These are phyloP conservation scores for Diplocarpon mali DNA, from an alignment of 2,329 filamentous ascomycete genomes.

Conservation along the genomic window DNA sequence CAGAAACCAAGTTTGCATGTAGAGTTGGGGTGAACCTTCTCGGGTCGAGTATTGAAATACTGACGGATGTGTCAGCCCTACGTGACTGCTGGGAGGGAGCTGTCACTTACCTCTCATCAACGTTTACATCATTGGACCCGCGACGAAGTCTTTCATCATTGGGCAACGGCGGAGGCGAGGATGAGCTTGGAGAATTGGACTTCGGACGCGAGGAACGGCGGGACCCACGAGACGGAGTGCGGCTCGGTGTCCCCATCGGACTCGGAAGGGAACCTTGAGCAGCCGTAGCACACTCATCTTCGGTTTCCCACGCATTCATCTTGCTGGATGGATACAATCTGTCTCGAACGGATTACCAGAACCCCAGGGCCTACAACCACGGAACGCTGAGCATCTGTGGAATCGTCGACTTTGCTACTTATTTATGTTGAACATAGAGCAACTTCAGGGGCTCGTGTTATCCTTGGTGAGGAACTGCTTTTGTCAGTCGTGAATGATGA, in stretches of 20 bases:
- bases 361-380: no score
- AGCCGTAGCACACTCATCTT: slow-evolving; percentile 48
- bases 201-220: slow-evolving; percentile 47
- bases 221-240: slow-evolving; percentile 60
- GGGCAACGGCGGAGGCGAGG: slow-evolving; percentile 46
- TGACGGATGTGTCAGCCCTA: slow-evolving; percentile 15
- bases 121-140: slow-evolving; percentile 45
- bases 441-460: no score
- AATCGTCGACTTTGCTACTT: slow-evolving; percentile 7
- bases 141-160: slow-evolving; percentile 39
- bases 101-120: slow-evolving; percentile 48
- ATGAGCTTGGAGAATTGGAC: slow-evolving; percentile 54
- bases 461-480: no score
- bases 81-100: slow-evolving; percentile 14
- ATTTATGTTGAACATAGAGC: no score
- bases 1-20: slow-evolving; percentile 87
- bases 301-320: slow-evolving; percentile 51
- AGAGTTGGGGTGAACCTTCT: slow-evolving; percentile 89
- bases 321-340: slow-evolving; percentile 4
- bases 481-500: no score
- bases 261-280: slow-evolving; percentile 54
- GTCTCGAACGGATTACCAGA: not conserved
- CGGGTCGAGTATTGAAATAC: slow-evolving; percentile 64
- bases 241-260: slow-evolving; percentile 60
- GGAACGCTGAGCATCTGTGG: slow-evolving; percentile 4